Percentiles rank a stretch among this genome's conserved stretches.
These are phyloP conservation scores for Cyberlindnera maritima DNA, from an alignment of 805 yeast species.

Conservation along the genomic window DNA sequence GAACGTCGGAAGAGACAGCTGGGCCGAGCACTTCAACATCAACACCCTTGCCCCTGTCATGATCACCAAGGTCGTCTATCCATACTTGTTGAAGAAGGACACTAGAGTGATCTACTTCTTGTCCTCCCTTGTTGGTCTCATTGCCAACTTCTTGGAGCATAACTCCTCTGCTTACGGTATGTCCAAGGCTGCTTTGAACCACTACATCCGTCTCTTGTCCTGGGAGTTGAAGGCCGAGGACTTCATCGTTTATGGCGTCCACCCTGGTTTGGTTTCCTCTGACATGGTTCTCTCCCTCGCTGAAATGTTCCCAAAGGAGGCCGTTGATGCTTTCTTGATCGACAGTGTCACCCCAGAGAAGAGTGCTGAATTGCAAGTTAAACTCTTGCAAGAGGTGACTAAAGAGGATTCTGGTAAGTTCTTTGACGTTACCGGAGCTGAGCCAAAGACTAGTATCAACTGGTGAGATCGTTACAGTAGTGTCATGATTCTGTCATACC, in stretches of 20 bases:
- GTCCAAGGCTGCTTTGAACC: conserved; percentile 39
- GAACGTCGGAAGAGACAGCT: conserved; percentile 1
- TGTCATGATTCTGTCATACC: neutral
- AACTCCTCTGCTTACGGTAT: conserved; percentile 32
- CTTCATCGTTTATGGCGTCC: conserved; percentile 31
- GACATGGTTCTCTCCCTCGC: conserved; percentile 27
- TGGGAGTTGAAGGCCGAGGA: conserved; percentile 28
- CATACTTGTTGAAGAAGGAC: conserved; percentile 16
- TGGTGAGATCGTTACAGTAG: conserved; percentile 2
- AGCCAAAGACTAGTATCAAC: neutral
- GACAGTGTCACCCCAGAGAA: conserved; percentile 27
- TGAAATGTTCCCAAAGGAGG: neutral
- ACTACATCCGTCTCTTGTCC: conserved; percentile 26
- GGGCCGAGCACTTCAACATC: conserved; percentile 1
- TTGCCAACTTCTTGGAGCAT: conserved; percentile 11
- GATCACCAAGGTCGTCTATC: conserved; percentile 8
- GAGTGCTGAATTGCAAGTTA: conserved; percentile 23
- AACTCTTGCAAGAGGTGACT: conserved; percentile 23
- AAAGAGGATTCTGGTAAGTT: conserved; percentile 29
- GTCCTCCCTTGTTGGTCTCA: conserved; percentile 29
- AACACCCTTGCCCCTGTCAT: conserved; percentile 15
- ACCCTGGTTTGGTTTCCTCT: conserved; percentile 39
- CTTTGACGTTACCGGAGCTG: conserved; percentile 24
- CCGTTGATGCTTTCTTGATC: neutral
- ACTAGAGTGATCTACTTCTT: conserved; percentile 29